A percentile compares a stretch with the other conserved stretches of the same genome.
These are phyloP conservation scores for Przewalskia tangutica DNA, from an alignment of 257 asterid genomes.

Conservation along the genomic window DNA sequence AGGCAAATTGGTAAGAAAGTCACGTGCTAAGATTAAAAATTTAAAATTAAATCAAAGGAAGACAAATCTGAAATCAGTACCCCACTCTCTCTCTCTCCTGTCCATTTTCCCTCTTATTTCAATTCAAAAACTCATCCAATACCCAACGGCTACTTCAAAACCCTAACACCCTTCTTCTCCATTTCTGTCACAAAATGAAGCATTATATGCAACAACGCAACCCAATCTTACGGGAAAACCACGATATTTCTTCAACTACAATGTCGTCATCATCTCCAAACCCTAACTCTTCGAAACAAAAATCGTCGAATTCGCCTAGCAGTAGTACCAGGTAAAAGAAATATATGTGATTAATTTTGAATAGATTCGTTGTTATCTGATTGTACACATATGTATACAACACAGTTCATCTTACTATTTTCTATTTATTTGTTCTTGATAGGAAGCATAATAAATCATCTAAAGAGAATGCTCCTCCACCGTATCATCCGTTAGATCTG, in stretches of 20 bases:
- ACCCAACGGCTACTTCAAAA: not conserved
- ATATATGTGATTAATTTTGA: no score
- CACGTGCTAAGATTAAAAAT: not conserved
- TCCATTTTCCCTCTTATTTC: not conserved
- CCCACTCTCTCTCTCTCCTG: not conserved
- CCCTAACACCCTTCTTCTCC: not conserved
- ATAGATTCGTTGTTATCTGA: no score
- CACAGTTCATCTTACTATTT: no score
- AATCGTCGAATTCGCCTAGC: constrained; percentile 22
- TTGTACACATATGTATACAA: no score
- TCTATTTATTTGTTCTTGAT: not conserved
- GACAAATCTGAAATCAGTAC: not conserved
- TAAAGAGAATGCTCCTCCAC: constrained; percentile 82
- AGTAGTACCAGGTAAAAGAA: not conserved
- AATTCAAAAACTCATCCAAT: not conserved
- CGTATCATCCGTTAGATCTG: constrained; percentile 3
- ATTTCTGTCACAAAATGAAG: constrained; percentile 24
- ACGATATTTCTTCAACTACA: constrained; percentile 14
- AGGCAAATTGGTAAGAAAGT: not conserved
- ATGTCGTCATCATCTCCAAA: constrained; percentile 29
- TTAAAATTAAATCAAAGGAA: no score
- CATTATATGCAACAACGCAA: constrained; percentile 47
- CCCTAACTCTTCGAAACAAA: constrained; percentile 30
- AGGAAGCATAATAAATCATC: constrained; percentile 47
- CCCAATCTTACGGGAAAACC: constrained; percentile 46